A percentile compares a stretch with the other conserved stretches of the same genome.
These are phyloP conservation scores for Dactylellina sp. DNA, from an alignment of 2,329 filamentous ascomycete genomes.

Conservation along the genomic window DNA sequence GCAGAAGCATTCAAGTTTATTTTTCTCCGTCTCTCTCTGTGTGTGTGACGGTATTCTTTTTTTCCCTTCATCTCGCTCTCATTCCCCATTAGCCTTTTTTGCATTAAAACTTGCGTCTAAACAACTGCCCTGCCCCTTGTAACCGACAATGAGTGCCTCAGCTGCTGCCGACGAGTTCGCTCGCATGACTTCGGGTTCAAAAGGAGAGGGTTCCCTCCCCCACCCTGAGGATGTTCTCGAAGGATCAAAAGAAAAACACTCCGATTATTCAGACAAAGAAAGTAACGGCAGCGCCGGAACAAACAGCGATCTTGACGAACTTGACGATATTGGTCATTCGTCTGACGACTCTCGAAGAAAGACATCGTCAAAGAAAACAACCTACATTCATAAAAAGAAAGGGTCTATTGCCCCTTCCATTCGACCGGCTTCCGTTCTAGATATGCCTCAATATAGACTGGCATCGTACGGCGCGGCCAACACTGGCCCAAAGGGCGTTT, in stretches of 20 bases:
- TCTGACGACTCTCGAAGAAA: constrained; percentile 48
- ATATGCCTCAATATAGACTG: constrained; percentile 56
- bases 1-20: constrained; percentile 29
- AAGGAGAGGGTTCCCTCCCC: constrained; percentile 57
- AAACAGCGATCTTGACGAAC: constrained; percentile 56
- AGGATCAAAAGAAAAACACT: constrained; percentile 49
- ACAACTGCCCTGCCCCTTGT: constrained; percentile 37
- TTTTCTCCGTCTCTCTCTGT: constrained; percentile 39
- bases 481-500: constrained; percentile 81
- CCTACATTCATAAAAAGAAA: constrained; percentile 55
- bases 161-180: constrained; percentile 55
- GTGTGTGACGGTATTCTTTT: constrained; percentile 39
- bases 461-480: constrained; percentile 54
- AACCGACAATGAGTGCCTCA: constrained; percentile 57
- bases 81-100: constrained; percentile 56
- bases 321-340: constrained; percentile 53
- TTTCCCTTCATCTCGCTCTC: constrained; percentile 41
- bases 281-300: constrained; percentile 57
- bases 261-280: constrained; percentile 40
- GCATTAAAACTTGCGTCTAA: constrained; percentile 32
- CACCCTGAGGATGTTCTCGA: constrained; percentile 60
- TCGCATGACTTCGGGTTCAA: constrained; percentile 57
- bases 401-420: constrained; percentile 54
- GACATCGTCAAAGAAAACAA: constrained; percentile 41
- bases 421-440: constrained; percentile 53